Conservation (phyloP, 1,284 basidiomycete species). For the Anthracocystis walkeri region DNA sequence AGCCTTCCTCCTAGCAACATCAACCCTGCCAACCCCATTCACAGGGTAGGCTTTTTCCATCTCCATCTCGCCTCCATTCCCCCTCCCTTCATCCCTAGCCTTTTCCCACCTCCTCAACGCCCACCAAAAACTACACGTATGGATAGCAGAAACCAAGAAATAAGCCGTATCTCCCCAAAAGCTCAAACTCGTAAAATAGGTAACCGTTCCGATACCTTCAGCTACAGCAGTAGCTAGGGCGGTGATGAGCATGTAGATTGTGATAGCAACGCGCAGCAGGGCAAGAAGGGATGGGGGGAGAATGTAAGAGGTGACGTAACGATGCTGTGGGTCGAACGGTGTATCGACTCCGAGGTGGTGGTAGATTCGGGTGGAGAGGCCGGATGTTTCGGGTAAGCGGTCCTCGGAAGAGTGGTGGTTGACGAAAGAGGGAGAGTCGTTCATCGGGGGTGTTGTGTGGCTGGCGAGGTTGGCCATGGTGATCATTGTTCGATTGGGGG, state of each 20-base stretch:
- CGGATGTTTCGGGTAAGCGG: conserved; percentile 35
- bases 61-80: conserved; percentile 25
- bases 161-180: conserved; percentile 49
- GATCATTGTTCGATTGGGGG: too few relatives aligned
- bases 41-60: conserved; percentile 40
- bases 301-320: conserved; percentile 76
- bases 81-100: neutral
- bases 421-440: conserved; percentile 14
- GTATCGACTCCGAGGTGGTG: conserved; percentile 63
- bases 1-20: conserved; percentile 28
- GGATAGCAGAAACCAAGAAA: conserved; percentile 41
- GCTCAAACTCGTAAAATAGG: conserved; percentile 37
- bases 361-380: conserved; percentile 47
- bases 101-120: conserved; percentile 27
- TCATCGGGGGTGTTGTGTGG: conserved; percentile 24
- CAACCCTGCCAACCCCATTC: conserved; percentile 27
- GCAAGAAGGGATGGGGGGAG: conserved; percentile 73
- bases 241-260: conserved; percentile 74
- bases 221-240: conserved; percentile 71
- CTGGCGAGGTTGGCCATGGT: conserved; percentile 39
- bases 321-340: conserved; percentile 74
- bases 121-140: conserved; percentile 37
- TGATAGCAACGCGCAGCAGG: conserved; percentile 73
- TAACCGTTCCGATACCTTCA: conserved; percentile 52
- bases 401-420: neutral